Percentiles rank a stretch among this genome's conserved stretches.
Evolutionary conservation across 2,329 filamentous ascomycete species (phyloP).

Genomic region (Lachnellula hyalina): DNA sequence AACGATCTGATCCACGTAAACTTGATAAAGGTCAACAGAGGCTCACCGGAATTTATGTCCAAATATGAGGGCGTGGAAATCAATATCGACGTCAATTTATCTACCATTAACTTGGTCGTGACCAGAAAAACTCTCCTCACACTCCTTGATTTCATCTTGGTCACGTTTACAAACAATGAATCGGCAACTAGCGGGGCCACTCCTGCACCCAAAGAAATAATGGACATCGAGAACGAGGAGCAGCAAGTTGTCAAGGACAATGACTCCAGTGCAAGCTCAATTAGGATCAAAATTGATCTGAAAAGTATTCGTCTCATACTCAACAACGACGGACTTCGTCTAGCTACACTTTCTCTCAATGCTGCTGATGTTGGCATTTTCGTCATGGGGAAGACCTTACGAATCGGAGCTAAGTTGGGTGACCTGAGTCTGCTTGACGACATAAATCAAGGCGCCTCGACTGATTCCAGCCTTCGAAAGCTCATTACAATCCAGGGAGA

Average conservation of each 20-base stretch:
- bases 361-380: slow-evolving; percentile 90
- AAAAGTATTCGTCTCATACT: slow-evolving; percentile 91
- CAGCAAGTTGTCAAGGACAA: slow-evolving; percentile 31
- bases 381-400: slow-evolving; percentile 79
- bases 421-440: slow-evolving; percentile 89
- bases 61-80: slow-evolving; percentile 91
- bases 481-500: slow-evolving; percentile 93
- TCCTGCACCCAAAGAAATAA: slow-evolving; percentile 29
- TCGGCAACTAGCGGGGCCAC: slow-evolving; percentile 34
- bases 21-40: slow-evolving; percentile 80
- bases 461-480: slow-evolving; percentile 74
- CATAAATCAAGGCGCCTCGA: slow-evolving; percentile 82
- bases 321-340: slow-evolving; percentile 93
- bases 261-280: slow-evolving; percentile 38
- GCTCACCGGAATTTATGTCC: slow-evolving; percentile 88
- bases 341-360: slow-evolving; percentile 88
- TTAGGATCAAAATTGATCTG: slow-evolving; percentile 87
- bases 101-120: slow-evolving; percentile 93
- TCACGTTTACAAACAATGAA: slow-evolving; percentile 74
- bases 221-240: slow-evolving; percentile 37
- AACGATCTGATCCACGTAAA: slow-evolving; percentile 83
- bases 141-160: slow-evolving; percentile 85
- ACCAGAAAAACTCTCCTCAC: slow-evolving; percentile 90
- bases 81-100: slow-evolving; percentile 84
- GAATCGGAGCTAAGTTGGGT: slow-evolving; percentile 78